phyloP scores from a whole-genome alignment of 495 filamentous ascomycete genomes.

The Halenospora varia region DNA sequence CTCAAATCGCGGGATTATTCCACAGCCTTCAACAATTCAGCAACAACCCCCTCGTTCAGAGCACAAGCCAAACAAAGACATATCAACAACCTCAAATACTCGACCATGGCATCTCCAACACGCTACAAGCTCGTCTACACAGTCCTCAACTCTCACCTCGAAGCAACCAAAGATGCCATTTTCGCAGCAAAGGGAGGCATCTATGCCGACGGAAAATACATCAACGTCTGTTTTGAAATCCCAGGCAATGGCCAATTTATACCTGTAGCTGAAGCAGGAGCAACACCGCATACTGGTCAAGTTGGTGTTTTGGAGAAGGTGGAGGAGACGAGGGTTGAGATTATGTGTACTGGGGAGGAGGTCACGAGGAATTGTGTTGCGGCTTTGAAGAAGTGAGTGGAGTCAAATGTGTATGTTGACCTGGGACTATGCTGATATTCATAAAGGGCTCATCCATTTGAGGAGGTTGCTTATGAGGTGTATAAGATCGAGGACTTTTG shows the following conservation, averaged over 20 bases:
- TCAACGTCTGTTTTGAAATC: conserved; percentile 45
- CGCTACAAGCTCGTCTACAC: conserved; percentile 48
- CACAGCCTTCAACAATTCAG: no score
- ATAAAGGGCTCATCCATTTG: conserved; percentile 62
- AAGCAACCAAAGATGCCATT: conserved; percentile 53
- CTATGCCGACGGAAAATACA: conserved; percentile 59
- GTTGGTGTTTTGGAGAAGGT: conserved; percentile 45
- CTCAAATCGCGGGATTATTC: no score
- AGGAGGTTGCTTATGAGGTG: conserved; percentile 67
- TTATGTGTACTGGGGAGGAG: conserved; percentile 43
- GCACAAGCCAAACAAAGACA: no score
- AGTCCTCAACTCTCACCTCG: conserved; percentile 44
- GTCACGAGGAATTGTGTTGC: conserved; percentile 42
- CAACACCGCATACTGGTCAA: conserved; percentile 56
- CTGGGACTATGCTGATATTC: background rate
- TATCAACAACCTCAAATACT: background rate
- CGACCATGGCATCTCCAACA: background rate
- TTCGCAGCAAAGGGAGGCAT: conserved; percentile 61
- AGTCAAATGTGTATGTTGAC: background rate
- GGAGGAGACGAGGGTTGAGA: conserved; percentile 51
- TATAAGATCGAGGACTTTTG: conserved; percentile 64
- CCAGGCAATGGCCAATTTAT: conserved; percentile 28
- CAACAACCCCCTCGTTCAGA: no score
- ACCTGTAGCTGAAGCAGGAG: conserved; percentile 29
- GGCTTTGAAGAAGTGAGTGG: conserved; percentile 57